Evolutionary conservation across 768 basidiomycete genomes (phyloP), one percentile per base, ranked within the genome.

Genomic region (Russula sp.): DNA sequence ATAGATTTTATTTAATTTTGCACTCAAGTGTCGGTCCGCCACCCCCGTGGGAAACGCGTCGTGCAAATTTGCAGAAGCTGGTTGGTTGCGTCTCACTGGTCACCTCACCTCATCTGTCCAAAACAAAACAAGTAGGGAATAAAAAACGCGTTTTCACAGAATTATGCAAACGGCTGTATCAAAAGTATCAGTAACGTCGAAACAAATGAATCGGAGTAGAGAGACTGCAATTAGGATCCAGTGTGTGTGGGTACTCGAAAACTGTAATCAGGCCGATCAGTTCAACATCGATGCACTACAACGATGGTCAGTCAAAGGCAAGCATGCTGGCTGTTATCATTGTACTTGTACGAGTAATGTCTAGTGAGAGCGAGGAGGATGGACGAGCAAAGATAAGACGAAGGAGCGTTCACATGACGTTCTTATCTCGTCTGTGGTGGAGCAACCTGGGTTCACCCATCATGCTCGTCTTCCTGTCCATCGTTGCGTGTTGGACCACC

Each of bases 401-500:
- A 53, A 48, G 38, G 56, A 47, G 61, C 50, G 38, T 53, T 38
- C 57, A 34, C 20, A 47, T 42, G 45, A 36, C 54, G 9, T 39
- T 25, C 20, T 22, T 52, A 32, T 35, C 56, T 54, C 32, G 32
- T 42, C 51, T 22, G 58, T 4, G 58, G 25, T 1, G 49, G 39
- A 35, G 46, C 45, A 54, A 47, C 56, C 42, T 39, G 53, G 18
- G 55, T 36, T 53, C 41, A 54, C 42, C 41, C 46, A 57, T 61
- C 58, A 20, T 59, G 54, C 18, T 54, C 58, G 55, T 56, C 70
- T 66, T 70, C 74, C 65, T 67, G 69, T 61, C 53, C 66, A 61
- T 71, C 71, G 54, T 68, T 70, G 66, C 63, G 58, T 56, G 54
- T 68, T 58, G 69, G 72, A 65, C 69, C 69, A 69, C 70, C 75